Conservation (phyloP, 73 alveolate genomes). For the Tetrahymena thermophila region DNA sequence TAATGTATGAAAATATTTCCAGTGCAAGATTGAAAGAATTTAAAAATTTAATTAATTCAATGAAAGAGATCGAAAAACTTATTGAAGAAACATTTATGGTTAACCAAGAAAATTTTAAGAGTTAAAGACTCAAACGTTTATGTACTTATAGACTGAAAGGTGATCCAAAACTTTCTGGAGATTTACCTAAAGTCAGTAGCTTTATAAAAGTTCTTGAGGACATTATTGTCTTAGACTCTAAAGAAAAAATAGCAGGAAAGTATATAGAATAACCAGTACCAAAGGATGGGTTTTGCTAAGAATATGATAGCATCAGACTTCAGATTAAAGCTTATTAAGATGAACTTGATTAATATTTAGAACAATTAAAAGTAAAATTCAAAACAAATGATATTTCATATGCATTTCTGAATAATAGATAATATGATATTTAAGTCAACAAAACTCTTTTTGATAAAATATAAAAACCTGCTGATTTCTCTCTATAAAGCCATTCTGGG, state of each 20-base stretch:
- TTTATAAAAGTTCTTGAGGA: background rate
- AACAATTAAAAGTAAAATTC: background rate
- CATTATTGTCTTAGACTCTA: background rate
- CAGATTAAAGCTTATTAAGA: background rate
- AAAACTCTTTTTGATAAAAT: background rate
- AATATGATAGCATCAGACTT: background rate
- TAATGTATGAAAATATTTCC: conserved; percentile 55
- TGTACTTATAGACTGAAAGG: background rate
- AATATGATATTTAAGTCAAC: background rate
- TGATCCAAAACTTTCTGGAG: background rate
- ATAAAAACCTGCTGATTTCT: background rate
- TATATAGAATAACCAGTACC: background rate
- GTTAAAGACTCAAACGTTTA: conserved; percentile 18
- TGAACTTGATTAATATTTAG: background rate
- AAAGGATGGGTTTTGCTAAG: background rate
- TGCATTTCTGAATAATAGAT: background rate
- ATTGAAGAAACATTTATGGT: conserved; percentile 12
- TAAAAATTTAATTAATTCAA: conserved; percentile 14
- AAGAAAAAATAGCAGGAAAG: background rate
- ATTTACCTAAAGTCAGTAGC: background rate
- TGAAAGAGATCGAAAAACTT: conserved; percentile 18
- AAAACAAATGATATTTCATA: background rate
- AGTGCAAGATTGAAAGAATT: conserved; percentile 52
- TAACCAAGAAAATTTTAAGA: conserved; percentile 25
- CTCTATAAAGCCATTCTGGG: background rate